phyloP scores from a whole-genome alignment of 345 rosid genomes.

The Reutealis trisperma region DNA sequence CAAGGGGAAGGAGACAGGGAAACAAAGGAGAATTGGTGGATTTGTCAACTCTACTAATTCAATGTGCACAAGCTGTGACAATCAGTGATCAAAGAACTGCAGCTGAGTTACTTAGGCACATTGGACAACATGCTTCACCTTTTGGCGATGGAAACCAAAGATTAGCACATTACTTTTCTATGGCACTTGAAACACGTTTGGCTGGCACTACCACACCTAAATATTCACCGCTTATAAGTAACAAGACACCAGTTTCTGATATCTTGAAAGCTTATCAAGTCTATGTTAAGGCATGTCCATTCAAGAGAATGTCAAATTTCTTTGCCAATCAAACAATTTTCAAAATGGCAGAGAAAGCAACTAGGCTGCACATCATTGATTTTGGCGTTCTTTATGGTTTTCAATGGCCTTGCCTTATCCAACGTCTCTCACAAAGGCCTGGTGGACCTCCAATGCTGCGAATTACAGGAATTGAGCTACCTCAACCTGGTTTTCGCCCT shows the following conservation, averaged over 20 bases:
- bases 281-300: slow-evolving; percentile 55
- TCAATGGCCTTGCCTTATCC: slow-evolving; percentile 86
- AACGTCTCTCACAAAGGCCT: slow-evolving; percentile 41
- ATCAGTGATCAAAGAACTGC: slow-evolving; percentile 59
- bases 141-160: slow-evolving; percentile 65
- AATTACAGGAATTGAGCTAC: slow-evolving; percentile 75
- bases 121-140: slow-evolving; percentile 59
- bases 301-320: slow-evolving; percentile 45
- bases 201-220: slow-evolving; percentile 44
- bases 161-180: slow-evolving; percentile 59
- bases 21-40: slow-evolving; percentile 47
- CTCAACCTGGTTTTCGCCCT: slow-evolving; percentile 83
- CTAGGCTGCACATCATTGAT: slow-evolving; percentile 69
- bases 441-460: slow-evolving; percentile 65
- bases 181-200: slow-evolving; percentile 67
- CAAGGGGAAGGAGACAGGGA: slow-evolving; percentile 28
- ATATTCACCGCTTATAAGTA: slow-evolving; percentile 19
- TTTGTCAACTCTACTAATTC: slow-evolving; percentile 48
- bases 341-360: slow-evolving; percentile 47
- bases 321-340: slow-evolving; percentile 50
- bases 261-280: slow-evolving; percentile 55
- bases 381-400: slow-evolving; percentile 80
- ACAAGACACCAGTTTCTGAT: slow-evolving; percentile 48
- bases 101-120: slow-evolving; percentile 55
- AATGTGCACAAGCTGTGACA: slow-evolving; percentile 72